Conservation (phyloP, 139 green algal genomes). For the Closterium sp. region DNA sequence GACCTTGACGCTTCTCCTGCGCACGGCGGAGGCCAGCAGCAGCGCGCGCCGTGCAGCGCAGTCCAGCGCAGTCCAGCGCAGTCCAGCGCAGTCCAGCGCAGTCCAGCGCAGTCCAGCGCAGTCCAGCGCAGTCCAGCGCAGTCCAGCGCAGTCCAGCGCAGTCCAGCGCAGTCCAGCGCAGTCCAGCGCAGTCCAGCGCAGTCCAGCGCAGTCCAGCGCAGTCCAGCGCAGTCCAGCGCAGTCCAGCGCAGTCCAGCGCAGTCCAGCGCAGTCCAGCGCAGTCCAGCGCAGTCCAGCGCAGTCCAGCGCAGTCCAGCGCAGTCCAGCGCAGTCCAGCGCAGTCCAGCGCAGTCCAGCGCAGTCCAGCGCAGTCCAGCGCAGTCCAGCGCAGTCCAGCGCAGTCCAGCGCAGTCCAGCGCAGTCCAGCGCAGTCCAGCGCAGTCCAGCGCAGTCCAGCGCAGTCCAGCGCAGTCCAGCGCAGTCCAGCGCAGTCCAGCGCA, state of each 20-base stretch:
- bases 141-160: constrained; percentile 32
- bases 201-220: constrained; percentile 27
- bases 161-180: constrained; percentile 20
- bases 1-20: not conserved
- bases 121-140: constrained; percentile 21
- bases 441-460: constrained; percentile 30
- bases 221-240: constrained; percentile 24
- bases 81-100: constrained; percentile 18
- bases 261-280: constrained; percentile 24
- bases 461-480: constrained; percentile 16
- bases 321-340: constrained; percentile 32
- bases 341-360: constrained; percentile 29
- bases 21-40: not conserved
- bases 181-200: constrained; percentile 27
- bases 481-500: constrained; percentile 28
- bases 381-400: constrained; percentile 25
- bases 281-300: constrained; percentile 22
- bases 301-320: constrained; percentile 25
- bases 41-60: constrained; percentile 10
- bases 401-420: constrained; percentile 25
- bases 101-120: constrained; percentile 33
- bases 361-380: constrained; percentile 27
- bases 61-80: constrained; percentile 32
- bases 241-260: constrained; percentile 24
- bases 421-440: constrained; percentile 26